phyloP scores from a whole-genome alignment of 2,329 filamentous ascomycete genomes.

The Tolypocladium pustulatum region DNA sequence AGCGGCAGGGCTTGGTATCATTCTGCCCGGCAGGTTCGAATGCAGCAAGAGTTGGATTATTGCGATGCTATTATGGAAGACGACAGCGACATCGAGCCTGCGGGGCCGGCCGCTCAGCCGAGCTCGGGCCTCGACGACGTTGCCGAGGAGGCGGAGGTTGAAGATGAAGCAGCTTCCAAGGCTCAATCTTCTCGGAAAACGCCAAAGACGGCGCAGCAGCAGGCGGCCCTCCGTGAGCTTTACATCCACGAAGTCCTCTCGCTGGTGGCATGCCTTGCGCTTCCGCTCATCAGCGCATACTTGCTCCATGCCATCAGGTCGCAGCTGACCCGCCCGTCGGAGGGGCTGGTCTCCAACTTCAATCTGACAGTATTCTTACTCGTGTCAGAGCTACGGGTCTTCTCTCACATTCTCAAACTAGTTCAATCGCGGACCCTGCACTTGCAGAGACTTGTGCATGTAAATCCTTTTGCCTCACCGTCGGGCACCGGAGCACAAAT shows the following conservation, averaged over 20 bases:
- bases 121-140: constrained; percentile 28
- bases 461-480: constrained; percentile 30
- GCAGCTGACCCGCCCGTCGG: constrained; percentile 72
- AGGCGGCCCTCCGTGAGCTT: constrained; percentile 49
- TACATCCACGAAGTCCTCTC: constrained; percentile 66
- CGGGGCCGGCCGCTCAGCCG: constrained; percentile 7
- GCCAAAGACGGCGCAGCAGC: constrained; percentile 15
- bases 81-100: constrained; percentile 31
- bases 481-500: constrained; percentile 30
- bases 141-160: constrained; percentile 29
- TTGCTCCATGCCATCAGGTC: constrained; percentile 71
- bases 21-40: constrained; percentile 53
- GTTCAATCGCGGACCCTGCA: constrained; percentile 70
- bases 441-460: constrained; percentile 62
- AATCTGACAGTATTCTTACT: constrained; percentile 87
- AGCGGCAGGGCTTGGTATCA: constrained; percentile 59
- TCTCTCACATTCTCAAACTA: constrained; percentile 72
- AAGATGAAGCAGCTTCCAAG: neutral
- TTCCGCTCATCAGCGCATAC: constrained; percentile 71
- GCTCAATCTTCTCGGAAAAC: constrained; percentile 1
- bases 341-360: constrained; percentile 82
- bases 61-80: constrained; percentile 30
- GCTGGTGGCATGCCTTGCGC: constrained; percentile 66
- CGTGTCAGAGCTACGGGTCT: constrained; percentile 73
- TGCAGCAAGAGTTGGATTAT: constrained; percentile 34